Base-by-base conservation (phyloP, 768 basidiomycete genomes). In the Termitomyces sp. region DNA sequence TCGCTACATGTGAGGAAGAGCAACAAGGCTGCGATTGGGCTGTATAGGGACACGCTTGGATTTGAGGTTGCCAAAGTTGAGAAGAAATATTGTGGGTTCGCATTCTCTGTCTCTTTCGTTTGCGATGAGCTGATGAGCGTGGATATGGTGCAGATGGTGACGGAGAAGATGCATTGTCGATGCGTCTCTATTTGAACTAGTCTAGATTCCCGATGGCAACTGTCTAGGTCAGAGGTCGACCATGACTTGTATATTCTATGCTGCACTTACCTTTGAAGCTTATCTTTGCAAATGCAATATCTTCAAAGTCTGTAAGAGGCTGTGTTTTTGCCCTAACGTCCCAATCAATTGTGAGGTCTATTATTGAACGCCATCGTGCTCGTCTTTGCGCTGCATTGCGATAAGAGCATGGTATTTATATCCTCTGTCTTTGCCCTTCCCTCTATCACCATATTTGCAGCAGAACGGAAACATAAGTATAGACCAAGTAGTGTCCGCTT, bases 1-100 rank as follows among this genome's bases (percentile, higher is more conserved):
- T 92, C 91, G 0, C 75, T 98, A 22, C 94, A 98, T 64, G 95
- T 98, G 30, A 82, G 96, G 47, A 91, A 93, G 72, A 93, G 92
- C n/a, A 98, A 98, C 68, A 85, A 89, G 56, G 93, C 95, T 0
- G 95, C 96, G 1, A 84, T 98, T 45, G 84, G 81, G 11, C 76
- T 98, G 54, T 98, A 98, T 70, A 82, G 85, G 49, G 94, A 96
- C 66, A 87, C 91, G 2, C 75, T 98, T 6, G 94, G 94, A 2
- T 98, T 98, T 72, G 81, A 87, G 22, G 88, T 96, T 5, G 86
- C 86, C 43, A 84, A 84, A 50, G 82, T 96, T 41, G 95, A 97
- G 70, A 86, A 90, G 70, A 86, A 84, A 61, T 98, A 98, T 65
- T 98, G 94, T 96, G 65, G 71, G 90, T 83, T 24, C 13, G 22